These are phyloP conservation scores for Chlorella sorokiniana DNA, from an alignment of 139 green algal genomes.

Conservation along the genomic window DNA sequence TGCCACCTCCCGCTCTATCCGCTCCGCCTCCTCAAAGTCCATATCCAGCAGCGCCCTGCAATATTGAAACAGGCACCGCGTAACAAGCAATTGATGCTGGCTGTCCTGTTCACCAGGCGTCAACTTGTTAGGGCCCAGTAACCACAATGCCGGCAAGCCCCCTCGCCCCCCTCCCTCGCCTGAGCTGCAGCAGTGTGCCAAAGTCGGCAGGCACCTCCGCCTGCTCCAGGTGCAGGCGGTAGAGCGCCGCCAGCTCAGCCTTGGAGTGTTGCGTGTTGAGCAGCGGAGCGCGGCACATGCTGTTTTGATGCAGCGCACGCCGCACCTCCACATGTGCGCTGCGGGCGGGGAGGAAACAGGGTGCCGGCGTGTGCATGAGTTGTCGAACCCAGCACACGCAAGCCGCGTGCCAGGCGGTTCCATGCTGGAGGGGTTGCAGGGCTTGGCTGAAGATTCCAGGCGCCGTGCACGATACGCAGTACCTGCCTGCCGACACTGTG, in stretches of 20 bases:
- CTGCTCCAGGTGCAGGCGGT: constrained; percentile 73
- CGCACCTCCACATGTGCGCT: constrained; percentile 77
- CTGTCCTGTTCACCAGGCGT: background rate
- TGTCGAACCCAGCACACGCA: no score
- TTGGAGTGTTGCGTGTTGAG: constrained; percentile 49
- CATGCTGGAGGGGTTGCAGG: no score
- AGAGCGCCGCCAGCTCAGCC: constrained; percentile 56
- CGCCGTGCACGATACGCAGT: no score
- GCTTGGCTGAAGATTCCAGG: no score
- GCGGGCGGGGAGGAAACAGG: constrained; percentile 1
- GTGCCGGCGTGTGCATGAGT: background rate
- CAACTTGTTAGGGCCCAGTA: background rate
- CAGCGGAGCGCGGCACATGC: constrained; percentile 65
- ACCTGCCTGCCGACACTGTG: no score
- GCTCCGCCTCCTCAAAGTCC: constrained; percentile 53
- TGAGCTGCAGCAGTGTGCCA: constrained; percentile 73
- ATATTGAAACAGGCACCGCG: background rate
- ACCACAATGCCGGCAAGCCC: background rate
- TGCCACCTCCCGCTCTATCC: constrained; percentile 63
- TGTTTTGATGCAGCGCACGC: constrained; percentile 71
- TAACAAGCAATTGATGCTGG: background rate
- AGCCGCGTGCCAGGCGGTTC: no score
- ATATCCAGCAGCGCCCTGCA: constrained; percentile 64
- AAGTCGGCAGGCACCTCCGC: constrained; percentile 68
- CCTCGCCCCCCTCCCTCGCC: constrained; percentile 2